A percentile compares a stretch with the other conserved stretches of the same genome.
These are phyloP conservation scores for Striga hermonthica DNA, from an alignment of 305 asterid genomes.

Conservation along the genomic window DNA sequence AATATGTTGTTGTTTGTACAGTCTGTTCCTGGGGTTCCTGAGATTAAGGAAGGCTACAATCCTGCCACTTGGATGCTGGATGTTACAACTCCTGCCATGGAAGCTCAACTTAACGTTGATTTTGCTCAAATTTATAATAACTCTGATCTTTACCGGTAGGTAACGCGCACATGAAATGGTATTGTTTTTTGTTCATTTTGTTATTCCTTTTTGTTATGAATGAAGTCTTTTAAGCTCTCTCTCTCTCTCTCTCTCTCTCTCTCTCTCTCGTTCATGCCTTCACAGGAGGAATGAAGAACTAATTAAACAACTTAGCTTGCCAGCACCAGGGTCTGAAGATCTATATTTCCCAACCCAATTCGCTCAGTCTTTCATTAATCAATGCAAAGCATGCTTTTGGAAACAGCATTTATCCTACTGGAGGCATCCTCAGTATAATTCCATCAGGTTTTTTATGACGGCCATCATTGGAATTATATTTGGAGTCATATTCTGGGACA, in stretches of 20 bases:
- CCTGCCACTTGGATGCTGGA: conserved; percentile 98
- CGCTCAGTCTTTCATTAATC: conserved; percentile 63
- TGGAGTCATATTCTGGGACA: conserved; percentile 82
- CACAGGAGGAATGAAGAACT: conserved; percentile 84
- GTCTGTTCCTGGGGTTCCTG: conserved; percentile 80
- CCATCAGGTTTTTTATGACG: conserved; percentile 74
- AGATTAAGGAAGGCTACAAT: conserved; percentile 71
- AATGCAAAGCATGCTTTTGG: conserved; percentile 96
- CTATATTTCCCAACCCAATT: conserved; percentile 63
- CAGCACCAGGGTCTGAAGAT: conserved; percentile 66
- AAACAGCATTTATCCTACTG: conserved; percentile 82
- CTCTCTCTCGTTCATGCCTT: not conserved
- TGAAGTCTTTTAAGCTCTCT: not conserved
- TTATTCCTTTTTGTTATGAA: not conserved
- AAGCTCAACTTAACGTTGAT: conserved; percentile 65
- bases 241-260: not conserved
- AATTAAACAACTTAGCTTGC: conserved; percentile 66
- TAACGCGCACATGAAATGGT: not conserved
- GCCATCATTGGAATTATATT: conserved; percentile 60
- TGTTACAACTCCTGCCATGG: conserved; percentile 61
- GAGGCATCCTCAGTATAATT: conserved; percentile 84
- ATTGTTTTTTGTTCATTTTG: not conserved
- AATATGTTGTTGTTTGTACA: conserved; percentile 27
- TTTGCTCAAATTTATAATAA: conserved; percentile 67
- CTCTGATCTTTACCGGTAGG: conserved; percentile 73